Conservation (phyloP, 1,284 basidiomycete genomes). For the Waitea zeae region DNA sequence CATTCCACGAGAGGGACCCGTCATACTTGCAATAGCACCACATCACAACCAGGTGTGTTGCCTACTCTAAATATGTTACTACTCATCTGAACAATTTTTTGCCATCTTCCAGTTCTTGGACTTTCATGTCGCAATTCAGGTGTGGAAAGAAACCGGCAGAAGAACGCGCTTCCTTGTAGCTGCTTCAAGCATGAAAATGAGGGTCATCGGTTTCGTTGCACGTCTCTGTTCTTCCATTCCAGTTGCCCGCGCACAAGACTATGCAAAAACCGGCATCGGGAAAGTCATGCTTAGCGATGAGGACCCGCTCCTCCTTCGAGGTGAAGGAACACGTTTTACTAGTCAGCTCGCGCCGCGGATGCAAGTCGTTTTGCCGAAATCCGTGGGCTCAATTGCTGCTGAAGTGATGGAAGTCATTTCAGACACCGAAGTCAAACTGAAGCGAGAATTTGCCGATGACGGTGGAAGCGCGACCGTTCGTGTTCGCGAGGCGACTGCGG, state of each 20-base stretch:
- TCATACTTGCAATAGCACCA: conserved; percentile 94
- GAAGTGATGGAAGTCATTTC: conserved; percentile 84
- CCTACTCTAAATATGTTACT: too few species aligned
- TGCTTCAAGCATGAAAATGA: conserved; percentile 80
- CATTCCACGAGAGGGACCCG: conserved; percentile 81
- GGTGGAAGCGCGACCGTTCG: conserved; percentile 59
- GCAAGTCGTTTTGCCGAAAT: conserved; percentile 83
- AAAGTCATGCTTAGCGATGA: conserved; percentile 53
- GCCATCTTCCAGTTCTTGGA: conserved; percentile 85
- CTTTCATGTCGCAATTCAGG: conserved; percentile 82
- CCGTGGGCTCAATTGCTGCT: conserved; percentile 60
- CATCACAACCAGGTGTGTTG: conserved; percentile 81
- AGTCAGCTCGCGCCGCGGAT: conserved; percentile 65
- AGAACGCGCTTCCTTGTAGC: conserved; percentile 85
- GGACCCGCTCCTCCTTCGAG: conserved; percentile 69
- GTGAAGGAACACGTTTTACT: conserved; percentile 68
- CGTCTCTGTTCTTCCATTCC: conserved; percentile 62
- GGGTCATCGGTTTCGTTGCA: conserved; percentile 72
- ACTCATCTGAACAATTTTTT: conserved; percentile 5
- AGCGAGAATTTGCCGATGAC: conserved; percentile 80
- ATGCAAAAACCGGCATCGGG: conserved; percentile 69
- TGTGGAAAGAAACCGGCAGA: conserved; percentile 73
- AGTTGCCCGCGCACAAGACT: conserved; percentile 84
- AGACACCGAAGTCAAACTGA: conserved; percentile 73
- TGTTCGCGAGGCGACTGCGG: conserved; percentile 48